Evolutionary conservation across 495 filamentous ascomycete genomes (phyloP).

Genomic region (Xylaria grammica): DNA sequence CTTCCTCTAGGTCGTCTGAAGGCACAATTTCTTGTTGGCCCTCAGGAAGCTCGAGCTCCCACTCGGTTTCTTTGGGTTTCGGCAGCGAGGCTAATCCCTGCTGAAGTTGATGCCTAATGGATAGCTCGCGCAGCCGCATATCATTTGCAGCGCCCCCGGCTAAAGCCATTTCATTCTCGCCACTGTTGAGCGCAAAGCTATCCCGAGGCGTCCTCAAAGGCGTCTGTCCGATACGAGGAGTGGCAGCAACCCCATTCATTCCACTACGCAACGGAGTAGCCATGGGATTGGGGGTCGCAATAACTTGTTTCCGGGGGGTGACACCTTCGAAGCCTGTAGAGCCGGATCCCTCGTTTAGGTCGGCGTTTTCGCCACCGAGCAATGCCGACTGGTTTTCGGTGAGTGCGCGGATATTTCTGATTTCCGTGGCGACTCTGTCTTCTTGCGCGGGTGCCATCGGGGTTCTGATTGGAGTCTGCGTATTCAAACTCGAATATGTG

Average conservation of each 20-base stretch:
- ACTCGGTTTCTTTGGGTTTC: slow-evolving; percentile 88
- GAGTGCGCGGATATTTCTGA: slow-evolving; percentile 88
- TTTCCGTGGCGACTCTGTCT: slow-evolving; percentile 95
- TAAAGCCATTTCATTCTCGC: slow-evolving; percentile 66
- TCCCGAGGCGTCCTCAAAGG: slow-evolving; percentile 92
- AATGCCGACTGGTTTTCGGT: slow-evolving; percentile 96
- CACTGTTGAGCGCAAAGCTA: slow-evolving; percentile 81
- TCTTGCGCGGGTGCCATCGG: slow-evolving; percentile 89
- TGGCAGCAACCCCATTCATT: slow-evolving; percentile 72
- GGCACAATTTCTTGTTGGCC: slow-evolving; percentile 69
- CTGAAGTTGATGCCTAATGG: slow-evolving; percentile 71
- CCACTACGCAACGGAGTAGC: slow-evolving; percentile 84
- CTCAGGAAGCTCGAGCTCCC: slow-evolving; percentile 89
- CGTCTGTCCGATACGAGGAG: slow-evolving; percentile 79
- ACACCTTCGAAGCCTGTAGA: slow-evolving; percentile 91
- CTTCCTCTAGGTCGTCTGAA: slow-evolving; percentile 69
- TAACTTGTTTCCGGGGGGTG: slow-evolving; percentile 76
- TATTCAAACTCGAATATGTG: slow-evolving; percentile 80
- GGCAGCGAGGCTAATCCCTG: slow-evolving; percentile 81
- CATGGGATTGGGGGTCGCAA: slow-evolving; percentile 92
- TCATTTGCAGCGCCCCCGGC: slow-evolving; percentile 81
- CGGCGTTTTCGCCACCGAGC: slow-evolving; percentile 91
- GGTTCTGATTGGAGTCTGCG: slow-evolving; percentile 86
- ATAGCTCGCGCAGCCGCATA: slow-evolving; percentile 72
- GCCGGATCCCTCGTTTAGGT: slow-evolving; percentile 76